These are phyloP conservation scores for Terfezia claveryi DNA, from an alignment of 495 filamentous ascomycete genomes.

Conservation along the genomic window DNA sequence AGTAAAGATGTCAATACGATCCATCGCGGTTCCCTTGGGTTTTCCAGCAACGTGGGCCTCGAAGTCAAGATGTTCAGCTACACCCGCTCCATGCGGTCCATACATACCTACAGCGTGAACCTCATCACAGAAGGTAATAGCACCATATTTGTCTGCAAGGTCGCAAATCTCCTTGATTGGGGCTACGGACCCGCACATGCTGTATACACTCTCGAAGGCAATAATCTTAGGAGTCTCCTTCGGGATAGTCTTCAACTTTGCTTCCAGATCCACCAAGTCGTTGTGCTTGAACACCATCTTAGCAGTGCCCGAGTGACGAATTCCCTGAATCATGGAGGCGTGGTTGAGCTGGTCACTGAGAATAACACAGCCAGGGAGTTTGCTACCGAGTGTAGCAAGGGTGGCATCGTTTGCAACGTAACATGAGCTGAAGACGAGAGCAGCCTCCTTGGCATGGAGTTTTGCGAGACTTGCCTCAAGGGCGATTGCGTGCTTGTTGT, in stretches of 20 bases:
- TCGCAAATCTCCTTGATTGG: slow-evolving; percentile 92
- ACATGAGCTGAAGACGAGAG: slow-evolving; percentile 88
- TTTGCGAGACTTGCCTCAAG: slow-evolving; percentile 71
- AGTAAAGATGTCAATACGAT: slow-evolving; percentile 91
- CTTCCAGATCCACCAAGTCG: slow-evolving; percentile 70
- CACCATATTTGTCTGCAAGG: slow-evolving; percentile 90
- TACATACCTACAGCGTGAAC: slow-evolving; percentile 99
- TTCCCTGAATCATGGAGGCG: slow-evolving; percentile 98
- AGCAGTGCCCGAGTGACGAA: slow-evolving; percentile 83
- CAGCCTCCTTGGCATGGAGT: slow-evolving; percentile 69
- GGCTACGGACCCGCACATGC: slow-evolving; percentile 94
- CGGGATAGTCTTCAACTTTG: slow-evolving; percentile 72
- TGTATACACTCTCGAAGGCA: slow-evolving; percentile 94
- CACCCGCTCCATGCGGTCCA: slow-evolving; percentile 83
- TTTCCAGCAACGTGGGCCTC: slow-evolving; percentile 45
- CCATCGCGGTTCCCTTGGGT: slow-evolving; percentile 72
- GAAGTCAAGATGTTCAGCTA: slow-evolving; percentile 92
- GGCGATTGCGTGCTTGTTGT: slow-evolving; percentile 80
- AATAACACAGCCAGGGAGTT: slow-evolving; percentile 88
- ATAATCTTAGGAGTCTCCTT: slow-evolving; percentile 83
- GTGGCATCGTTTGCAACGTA: slow-evolving; percentile 98
- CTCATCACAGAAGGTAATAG: slow-evolving; percentile 92
- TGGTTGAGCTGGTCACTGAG: slow-evolving; percentile 90
- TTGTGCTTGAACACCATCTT: slow-evolving; percentile 99
- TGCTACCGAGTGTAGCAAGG: slow-evolving; percentile 82